Evolutionary conservation across 768 basidiomycete species (phyloP).

Genomic region (Termitomyces bulborhizus): DNA sequence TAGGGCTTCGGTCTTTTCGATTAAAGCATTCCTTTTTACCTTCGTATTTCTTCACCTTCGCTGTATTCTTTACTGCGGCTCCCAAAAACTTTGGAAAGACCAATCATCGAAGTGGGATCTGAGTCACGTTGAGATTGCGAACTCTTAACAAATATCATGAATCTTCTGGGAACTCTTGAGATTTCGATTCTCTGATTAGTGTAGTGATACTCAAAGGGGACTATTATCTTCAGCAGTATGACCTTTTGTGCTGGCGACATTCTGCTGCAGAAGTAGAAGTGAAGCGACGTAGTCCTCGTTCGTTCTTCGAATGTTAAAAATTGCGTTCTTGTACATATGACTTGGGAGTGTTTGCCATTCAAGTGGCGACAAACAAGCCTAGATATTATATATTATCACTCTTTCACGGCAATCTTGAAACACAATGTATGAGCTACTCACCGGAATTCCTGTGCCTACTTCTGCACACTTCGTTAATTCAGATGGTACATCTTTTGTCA

Average conservation of each 20-base stretch:
- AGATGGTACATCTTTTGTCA: slow-evolving; percentile 13
- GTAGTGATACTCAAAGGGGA: too few species aligned
- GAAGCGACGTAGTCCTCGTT: too few species aligned
- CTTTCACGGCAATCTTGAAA: background rate
- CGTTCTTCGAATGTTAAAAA: too few species aligned
- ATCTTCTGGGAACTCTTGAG: too few species aligned
- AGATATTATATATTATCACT: too few species aligned
- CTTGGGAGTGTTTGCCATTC: too few species aligned
- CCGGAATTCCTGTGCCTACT: slow-evolving; percentile 32
- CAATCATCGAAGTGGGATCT: background rate
- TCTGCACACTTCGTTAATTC: slow-evolving; percentile 27
- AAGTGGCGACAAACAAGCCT: background rate
- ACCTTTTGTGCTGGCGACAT: too few species aligned
- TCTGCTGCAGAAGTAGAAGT: too few species aligned
- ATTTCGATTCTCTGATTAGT: too few species aligned
- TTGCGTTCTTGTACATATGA: too few species aligned
- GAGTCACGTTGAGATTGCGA: background rate
- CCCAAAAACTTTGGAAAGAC: slow-evolving; percentile 13
- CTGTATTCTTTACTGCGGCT: slow-evolving; percentile 12
- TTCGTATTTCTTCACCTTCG: slow-evolving; percentile 6
- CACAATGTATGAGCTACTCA: slow-evolving; percentile 30
- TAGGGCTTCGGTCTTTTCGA: slow-evolving; percentile 98
- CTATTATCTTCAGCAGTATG: too few species aligned
- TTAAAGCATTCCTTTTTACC: slow-evolving; percentile 34
- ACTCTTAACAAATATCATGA: too few species aligned